Conservation (phyloP, 345 rosid species). For the Citrus mangshanensis region DNA sequence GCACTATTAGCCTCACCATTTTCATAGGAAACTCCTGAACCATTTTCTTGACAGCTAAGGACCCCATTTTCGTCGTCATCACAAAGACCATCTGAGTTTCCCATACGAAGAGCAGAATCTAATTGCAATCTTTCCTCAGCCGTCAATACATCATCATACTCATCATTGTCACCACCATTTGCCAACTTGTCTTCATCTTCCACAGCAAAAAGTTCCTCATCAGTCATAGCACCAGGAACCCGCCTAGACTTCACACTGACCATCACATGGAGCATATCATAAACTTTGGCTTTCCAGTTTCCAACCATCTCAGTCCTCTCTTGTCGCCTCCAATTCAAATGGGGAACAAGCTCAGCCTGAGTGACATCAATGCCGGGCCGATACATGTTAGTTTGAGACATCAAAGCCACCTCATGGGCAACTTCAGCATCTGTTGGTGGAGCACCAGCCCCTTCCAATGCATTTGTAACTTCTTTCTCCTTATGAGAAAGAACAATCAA, state of each 20-base stretch:
- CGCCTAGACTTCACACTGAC: conserved; percentile 95
- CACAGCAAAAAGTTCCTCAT: conserved; percentile 91
- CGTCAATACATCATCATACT: conserved; percentile 77
- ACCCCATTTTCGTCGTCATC: conserved; percentile 74
- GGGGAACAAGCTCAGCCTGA: conserved; percentile 90
- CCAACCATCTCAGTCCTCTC: conserved; percentile 96
- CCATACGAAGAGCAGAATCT: conserved; percentile 70
- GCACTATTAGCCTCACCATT: conserved; percentile 55
- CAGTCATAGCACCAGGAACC: conserved; percentile 99
- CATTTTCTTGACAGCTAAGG: conserved; percentile 56
- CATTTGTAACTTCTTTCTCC: conserved; percentile 94
- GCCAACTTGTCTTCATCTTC: conserved; percentile 68
- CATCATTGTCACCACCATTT: conserved; percentile 58
- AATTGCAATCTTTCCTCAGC: conserved; percentile 87
- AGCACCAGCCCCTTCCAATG: conserved; percentile 95
- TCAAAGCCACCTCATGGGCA: conserved; percentile 83
- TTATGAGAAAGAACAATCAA: conserved; percentile 88
- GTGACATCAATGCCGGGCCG: conserved; percentile 99
- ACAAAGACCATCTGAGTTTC: conserved; percentile 57
- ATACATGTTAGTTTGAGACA: conserved; percentile 99
- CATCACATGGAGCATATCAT: conserved; percentile 96
- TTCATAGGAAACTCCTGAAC: conserved; percentile 49
- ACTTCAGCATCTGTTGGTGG: conserved; percentile 94
- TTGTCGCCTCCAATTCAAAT: conserved; percentile 94
- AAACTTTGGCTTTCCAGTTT: conserved; percentile 93